Conservation (phyloP, 306 rosid species). For the Inga laurina region DNA sequence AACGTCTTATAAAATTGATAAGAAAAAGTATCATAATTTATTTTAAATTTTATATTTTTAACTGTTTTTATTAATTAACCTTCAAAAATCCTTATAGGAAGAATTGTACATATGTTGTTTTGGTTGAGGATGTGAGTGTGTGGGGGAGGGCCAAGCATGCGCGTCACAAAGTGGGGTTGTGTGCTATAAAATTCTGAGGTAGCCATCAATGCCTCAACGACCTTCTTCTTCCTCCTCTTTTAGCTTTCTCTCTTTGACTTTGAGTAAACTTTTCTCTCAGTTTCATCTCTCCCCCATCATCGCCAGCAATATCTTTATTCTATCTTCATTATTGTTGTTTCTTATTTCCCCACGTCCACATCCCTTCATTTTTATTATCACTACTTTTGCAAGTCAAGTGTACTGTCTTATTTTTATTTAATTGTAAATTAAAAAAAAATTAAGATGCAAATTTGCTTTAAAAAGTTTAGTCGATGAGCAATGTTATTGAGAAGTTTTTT, state of each 20-base stretch:
- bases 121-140: background rate
- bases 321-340: background rate
- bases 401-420: no score
- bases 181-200: slow-evolving; percentile 1
- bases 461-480: no score
- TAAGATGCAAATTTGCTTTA: fast-evolving
- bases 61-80: no score
- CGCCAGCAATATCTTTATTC: slow-evolving; percentile 1
- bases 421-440: no score
- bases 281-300: slow-evolving; percentile 21
- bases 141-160: slow-evolving; percentile 18
- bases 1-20: no score
- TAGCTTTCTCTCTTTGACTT: slow-evolving; percentile 7
- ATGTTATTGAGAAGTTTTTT: no score
- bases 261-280: slow-evolving; percentile 2
- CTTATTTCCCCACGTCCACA: slow-evolving; percentile 2
- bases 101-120: background rate
- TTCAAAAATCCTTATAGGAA: no score
- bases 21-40: no score
- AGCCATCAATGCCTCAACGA: slow-evolving; percentile 9
- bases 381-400: background rate
- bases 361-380: background rate
- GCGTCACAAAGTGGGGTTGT: slow-evolving; percentile 9
- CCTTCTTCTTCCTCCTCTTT: background rate
- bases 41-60: no score